Evolutionary conservation across 352 stramenopile species (phyloP), one percentile per base, ranked within the genome.

Genomic region (Sclerospora graminicola): DNA sequence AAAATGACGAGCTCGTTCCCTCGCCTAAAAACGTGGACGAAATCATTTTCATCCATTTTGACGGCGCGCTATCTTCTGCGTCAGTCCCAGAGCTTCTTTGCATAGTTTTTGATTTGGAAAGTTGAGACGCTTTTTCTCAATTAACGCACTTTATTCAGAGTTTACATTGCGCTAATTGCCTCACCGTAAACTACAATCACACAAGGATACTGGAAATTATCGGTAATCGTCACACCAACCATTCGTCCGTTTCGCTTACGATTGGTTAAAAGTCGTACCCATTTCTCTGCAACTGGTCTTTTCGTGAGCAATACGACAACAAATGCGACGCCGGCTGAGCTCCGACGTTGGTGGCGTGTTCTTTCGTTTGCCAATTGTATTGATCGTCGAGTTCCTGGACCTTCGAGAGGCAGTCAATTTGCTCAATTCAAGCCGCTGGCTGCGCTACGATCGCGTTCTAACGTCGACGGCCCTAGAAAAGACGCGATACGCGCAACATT

Each of bases 21-120:
- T 86, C 71, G 20, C 77, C 77, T 1, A 86, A 59, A 27, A 89
- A 85, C 35, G 77, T 89, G 18, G 71, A 83, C 41, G 77, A 89
- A 32, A 89, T 68, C 67, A 89, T 82, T 47, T 83, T 84, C 74
- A 89, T 86, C 77, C 77, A 89, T 57, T 72, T 78, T 28, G 50
- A 61, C 24, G 69, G 69, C 24, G 60, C 66, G 26, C 64, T 70
- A 44, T 78, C 66, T 14, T 35, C 30, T 9, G 30, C 26, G 4
- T 34, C 1, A n/a, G n/a, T n/a, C n/a, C n/a, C n/a, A 2, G 51
- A 36, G 48, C 38, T 49, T n/a, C n/a, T n/a, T 32, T 53, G 30
- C 53, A 61, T 61, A 3, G n/a, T n/a, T n/a, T n/a, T n/a, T n/a
- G n/a, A n/a, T n/a, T n/a, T n/a, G n/a, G n/a, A n/a, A n/a, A n/a